phyloP scores from a whole-genome alignment of 116 monocot genomes.

The Cymodocea nodosa region DNA sequence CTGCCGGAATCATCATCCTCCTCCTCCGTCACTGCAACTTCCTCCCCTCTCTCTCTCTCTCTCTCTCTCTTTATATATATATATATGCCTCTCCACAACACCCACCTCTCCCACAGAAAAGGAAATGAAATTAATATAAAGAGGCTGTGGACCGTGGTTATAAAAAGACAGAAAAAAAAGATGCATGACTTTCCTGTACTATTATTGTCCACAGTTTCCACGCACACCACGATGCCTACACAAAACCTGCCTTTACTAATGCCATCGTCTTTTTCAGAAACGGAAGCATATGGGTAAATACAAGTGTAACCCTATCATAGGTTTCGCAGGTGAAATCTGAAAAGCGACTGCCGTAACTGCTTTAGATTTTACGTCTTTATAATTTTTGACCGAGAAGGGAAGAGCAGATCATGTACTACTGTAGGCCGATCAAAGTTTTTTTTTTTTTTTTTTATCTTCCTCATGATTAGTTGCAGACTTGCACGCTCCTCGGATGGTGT shows the following conservation, averaged over 20 bases:
- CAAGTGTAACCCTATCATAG: background rate
- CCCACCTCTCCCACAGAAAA: conserved; percentile 29
- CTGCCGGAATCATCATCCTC: background rate
- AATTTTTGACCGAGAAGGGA: background rate
- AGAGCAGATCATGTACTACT: too few relatives aligned
- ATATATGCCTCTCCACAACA: background rate
- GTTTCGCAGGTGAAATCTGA: too few relatives aligned
- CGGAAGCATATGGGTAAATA: background rate
- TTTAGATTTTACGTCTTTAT: background rate
- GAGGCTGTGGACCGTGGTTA: conserved; percentile 6
- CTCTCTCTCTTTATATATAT: too few relatives aligned
- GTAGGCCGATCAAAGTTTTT: background rate
- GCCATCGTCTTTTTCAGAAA: too few relatives aligned
- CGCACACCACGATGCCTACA: background rate
- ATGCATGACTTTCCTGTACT: conserved; percentile 43
- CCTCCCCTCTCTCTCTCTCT: conserved; percentile 3
- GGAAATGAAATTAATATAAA: conserved; percentile 31
- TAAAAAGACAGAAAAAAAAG: conserved; percentile 18
- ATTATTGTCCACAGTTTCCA: conserved; percentile 27
- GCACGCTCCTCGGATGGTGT: background rate
- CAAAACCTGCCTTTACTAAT: background rate
- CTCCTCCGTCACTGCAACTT: conserved; percentile 24
- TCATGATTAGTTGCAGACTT: conserved; percentile 1
- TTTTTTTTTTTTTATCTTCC: background rate
- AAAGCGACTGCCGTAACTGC: too few relatives aligned